A percentile compares a stretch with the other conserved stretches of the same genome.
These are phyloP conservation scores for Crataegus laevigata DNA, from an alignment of 306 rosid genomes.

Conservation along the genomic window DNA sequence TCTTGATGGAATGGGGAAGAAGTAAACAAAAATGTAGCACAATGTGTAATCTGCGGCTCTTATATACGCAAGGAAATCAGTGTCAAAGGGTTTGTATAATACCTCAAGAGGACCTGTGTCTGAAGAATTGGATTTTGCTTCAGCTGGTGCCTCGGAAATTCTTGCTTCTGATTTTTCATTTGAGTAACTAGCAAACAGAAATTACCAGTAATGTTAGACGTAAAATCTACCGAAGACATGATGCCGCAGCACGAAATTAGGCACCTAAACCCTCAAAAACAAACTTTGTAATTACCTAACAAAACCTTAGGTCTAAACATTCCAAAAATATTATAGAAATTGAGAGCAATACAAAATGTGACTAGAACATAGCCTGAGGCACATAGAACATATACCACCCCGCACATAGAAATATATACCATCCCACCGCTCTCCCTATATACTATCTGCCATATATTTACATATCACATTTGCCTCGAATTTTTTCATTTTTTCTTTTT, in stretches of 20 bases:
- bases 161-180: slow-evolving; percentile 88
- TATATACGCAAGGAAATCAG: neutral
- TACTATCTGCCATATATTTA: neutral
- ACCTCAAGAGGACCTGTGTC: slow-evolving; percentile 39
- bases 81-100: neutral
- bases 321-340: neutral
- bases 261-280: neutral
- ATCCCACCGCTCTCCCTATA: too few relatives aligned
- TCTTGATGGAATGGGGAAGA: slow-evolving; percentile 31
- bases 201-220: slow-evolving; percentile 22
- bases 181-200: slow-evolving; percentile 56
- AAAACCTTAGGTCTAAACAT: neutral
- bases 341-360: neutral
- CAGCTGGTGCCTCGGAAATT: slow-evolving; percentile 41
- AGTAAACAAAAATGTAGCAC: neutral
- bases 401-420: too few relatives aligned
- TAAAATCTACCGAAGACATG: neutral
- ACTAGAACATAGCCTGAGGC: neutral
- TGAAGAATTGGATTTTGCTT: slow-evolving; percentile 32
- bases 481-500: neutral
- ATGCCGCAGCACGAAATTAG: neutral
- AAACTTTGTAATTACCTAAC: neutral
- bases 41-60: neutral
- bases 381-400: too few relatives aligned
- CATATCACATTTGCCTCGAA: neutral